Base-by-base conservation (phyloP, 129 eudicot genomes). In the Solidago caesia region DNA sequence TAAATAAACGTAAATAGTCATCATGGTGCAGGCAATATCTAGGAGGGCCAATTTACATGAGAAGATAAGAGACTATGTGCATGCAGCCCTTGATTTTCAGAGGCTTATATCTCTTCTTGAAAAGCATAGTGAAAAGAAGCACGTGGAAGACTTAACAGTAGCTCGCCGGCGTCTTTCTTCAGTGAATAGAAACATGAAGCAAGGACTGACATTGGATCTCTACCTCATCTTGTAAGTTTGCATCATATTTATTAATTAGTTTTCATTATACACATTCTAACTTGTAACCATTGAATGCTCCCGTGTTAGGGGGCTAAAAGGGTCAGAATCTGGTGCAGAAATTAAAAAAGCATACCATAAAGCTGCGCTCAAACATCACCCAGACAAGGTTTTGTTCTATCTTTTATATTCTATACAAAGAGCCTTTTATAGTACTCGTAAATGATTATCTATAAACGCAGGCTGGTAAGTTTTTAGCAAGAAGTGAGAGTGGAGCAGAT, bases 321-420 rank as follows among this genome's bases (percentile, higher is more conserved):
- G 80, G 41, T 79, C 97, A 11, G 98, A 88, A 76, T 49, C 89
- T 12, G 81, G 87, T 67, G 49, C 97, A 25, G 97, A 93, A 67
- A 90, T 93, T 45, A 93, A 90, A 84, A 93, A 88, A 79, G 98
- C 97, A 58, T 93, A 93, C 72, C 84, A 89, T 51, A 93, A 83
- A 82, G 97, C 98, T 56, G 98, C 98, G 71, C 97, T 93, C 55
- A 83, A 77, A 74, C 98, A 93, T 80, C 98, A 93, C 67, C 97
- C 98, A 44, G 98, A 93, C 87, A 93, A 93, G 98, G 98, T 93
- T 55, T 5, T 29, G 4, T 25, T 68, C 21, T 27, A 2, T n/a
- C 51, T 57, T 3, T 51, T 5, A 12, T 43, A 46, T 51, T 61
- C 7, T 7, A 4, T 3, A n/a, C 0, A n/a, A n/a, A 48, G 63